Conservation (phyloP, 345 rosid species). For the Rubroshorea leprosula region DNA sequence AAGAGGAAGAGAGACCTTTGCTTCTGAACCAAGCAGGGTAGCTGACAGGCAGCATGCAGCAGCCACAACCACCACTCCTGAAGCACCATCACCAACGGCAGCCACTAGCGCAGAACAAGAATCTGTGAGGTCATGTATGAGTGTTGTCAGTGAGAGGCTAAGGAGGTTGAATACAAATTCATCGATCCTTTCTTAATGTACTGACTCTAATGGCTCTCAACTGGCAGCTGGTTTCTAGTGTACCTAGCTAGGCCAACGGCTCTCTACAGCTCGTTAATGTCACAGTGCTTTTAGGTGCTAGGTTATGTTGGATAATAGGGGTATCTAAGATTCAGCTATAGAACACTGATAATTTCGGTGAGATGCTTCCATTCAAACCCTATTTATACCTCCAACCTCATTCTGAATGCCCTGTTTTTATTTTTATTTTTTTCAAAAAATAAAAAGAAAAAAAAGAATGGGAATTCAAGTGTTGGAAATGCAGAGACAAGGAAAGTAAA, state of each 20-base stretch:
- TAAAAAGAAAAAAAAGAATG: too few species aligned
- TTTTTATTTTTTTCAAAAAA: too few species aligned
- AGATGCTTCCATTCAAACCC: too few species aligned
- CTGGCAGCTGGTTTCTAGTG: conserved; percentile 70
- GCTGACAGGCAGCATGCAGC: background rate
- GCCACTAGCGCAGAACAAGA: conserved; percentile 18
- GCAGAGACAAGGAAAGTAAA: too few species aligned
- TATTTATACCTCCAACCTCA: too few species aligned
- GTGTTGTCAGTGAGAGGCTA: conserved; percentile 40
- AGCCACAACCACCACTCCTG: conserved; percentile 5
- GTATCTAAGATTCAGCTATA: background rate
- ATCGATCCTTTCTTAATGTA: conserved; percentile 51
- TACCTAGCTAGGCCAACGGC: conserved; percentile 46
- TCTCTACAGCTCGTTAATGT: conserved; percentile 20
- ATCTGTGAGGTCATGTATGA: conserved; percentile 20
- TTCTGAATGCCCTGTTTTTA: too few species aligned
- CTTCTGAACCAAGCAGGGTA: conserved; percentile 1
- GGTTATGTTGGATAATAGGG: background rate
- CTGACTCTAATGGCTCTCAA: conserved; percentile 51
- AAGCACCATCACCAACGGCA: conserved; percentile 4
- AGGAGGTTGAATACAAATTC: conserved; percentile 63
- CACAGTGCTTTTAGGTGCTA: background rate
- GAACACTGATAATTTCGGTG: too few species aligned
- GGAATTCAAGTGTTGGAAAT: too few species aligned
- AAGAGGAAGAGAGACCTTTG: conserved; percentile 40